Conservation (phyloP, 208 protist genomes). For the Phytomonas francai region DNA sequence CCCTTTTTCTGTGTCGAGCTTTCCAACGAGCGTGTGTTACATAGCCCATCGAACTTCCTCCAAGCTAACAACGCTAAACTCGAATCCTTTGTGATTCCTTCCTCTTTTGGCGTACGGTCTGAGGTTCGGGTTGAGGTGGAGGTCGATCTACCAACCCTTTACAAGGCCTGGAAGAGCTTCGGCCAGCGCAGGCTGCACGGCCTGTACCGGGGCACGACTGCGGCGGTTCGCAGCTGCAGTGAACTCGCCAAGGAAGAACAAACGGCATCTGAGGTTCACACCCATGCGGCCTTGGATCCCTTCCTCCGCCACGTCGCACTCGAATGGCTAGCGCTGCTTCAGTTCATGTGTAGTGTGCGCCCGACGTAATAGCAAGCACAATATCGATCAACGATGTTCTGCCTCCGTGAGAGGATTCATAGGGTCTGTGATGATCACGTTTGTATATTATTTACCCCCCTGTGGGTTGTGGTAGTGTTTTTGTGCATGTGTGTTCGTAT, state of each 20-base stretch:
- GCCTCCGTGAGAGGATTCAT: not conserved
- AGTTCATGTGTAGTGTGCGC: slow-evolving; percentile 28
- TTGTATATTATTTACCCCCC: slow-evolving; percentile 8
- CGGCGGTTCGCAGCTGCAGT: not conserved
- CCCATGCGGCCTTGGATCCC: slow-evolving; percentile 11
- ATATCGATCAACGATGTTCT: not conserved
- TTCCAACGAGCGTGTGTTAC: not conserved
- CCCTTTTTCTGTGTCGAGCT: slow-evolving; percentile 14
- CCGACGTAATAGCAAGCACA: slow-evolving; percentile 1
- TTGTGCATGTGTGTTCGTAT: slow-evolving; percentile 1
- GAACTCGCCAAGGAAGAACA: not conserved
- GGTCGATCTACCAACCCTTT: slow-evolving; percentile 33
- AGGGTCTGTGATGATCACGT: not conserved
- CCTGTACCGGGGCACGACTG: slow-evolving; percentile 11
- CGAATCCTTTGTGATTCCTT: not conserved
- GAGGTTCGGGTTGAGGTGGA: slow-evolving; percentile 43
- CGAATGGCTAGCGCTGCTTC: slow-evolving; percentile 40
- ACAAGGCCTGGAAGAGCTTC: slow-evolving; percentile 28
- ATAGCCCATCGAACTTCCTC: not conserved
- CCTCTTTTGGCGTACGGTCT: not conserved
- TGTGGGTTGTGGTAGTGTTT: slow-evolving; percentile 10
- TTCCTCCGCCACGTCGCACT: slow-evolving; percentile 36
- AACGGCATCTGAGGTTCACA: not conserved
- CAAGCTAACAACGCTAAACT: not conserved
- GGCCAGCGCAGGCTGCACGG: slow-evolving; percentile 15